These are phyloP conservation scores for Cryptosporidium felis DNA, from an alignment of 169 alveolate genomes.

Conservation along the genomic window DNA sequence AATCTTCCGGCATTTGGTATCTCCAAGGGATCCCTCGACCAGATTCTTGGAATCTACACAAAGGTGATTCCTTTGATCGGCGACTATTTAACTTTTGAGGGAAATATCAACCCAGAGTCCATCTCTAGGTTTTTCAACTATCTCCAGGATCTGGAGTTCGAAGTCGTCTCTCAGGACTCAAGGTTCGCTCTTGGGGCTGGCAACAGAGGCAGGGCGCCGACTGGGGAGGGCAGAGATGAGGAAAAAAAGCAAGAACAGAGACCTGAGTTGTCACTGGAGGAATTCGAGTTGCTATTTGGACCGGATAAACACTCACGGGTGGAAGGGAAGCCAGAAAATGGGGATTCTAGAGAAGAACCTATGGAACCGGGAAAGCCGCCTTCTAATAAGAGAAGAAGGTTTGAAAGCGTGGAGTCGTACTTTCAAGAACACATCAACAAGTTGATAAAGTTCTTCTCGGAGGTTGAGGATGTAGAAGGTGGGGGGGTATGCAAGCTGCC, in stretches of 20 bases:
- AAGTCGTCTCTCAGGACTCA: constrained; percentile 34
- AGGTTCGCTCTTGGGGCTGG: not conserved
- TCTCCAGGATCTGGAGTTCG: constrained; percentile 26
- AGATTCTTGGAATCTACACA: constrained; percentile 91
- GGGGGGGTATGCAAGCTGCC: not conserved
- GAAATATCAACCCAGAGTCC: constrained; percentile 79
- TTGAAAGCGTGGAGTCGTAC: constrained; percentile 24
- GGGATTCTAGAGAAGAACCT: not conserved
- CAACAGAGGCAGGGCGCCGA: not conserved
- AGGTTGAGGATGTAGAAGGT: constrained; percentile 19
- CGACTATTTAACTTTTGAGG: constrained; percentile 89
- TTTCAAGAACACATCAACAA: constrained; percentile 25
- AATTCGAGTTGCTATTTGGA: not conserved
- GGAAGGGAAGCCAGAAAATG: not conserved
- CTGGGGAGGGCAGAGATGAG: not conserved
- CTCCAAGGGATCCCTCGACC: constrained; percentile 97
- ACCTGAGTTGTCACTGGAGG: constrained; percentile 1
- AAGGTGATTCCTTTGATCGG: constrained; percentile 87
- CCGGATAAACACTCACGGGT: not conserved
- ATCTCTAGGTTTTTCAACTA: constrained; percentile 17
- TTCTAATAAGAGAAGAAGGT: constrained; percentile 10
- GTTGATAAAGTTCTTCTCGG: constrained; percentile 25
- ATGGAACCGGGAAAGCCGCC: too few relatives aligned
- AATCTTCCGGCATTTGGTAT: constrained; percentile 92
- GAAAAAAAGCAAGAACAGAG: not conserved